Percentiles rank a stretch among this genome's conserved stretches.
Evolutionary conservation across 108 stramenopile genomes (phyloP).

Genomic region (Skeletonema menzelii): DNA sequence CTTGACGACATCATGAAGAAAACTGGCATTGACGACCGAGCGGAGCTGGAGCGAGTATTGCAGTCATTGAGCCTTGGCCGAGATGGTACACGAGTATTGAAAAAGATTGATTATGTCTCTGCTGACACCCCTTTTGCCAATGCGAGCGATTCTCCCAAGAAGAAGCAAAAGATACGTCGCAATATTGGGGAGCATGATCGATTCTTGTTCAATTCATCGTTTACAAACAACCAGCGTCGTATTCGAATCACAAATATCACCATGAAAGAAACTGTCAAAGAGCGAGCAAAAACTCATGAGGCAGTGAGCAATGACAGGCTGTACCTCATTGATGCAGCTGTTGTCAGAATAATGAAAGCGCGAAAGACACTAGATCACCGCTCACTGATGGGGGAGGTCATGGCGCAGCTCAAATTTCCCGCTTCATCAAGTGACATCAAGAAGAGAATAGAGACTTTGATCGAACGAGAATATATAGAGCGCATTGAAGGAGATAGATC

Average conservation of each 20-base stretch:
- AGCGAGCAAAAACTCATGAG: constrained; percentile 91
- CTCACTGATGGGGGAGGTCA: constrained; percentile 86
- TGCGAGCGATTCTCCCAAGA: constrained; percentile 37
- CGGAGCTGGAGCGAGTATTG: constrained; percentile 86
- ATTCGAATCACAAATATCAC: constrained; percentile 96
- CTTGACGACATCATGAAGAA: constrained; percentile 69
- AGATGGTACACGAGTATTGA: constrained; percentile 76
- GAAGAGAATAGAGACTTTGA: constrained; percentile 95
- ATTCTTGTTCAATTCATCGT: constrained; percentile 81
- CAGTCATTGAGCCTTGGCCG: constrained; percentile 87
- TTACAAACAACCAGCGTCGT: constrained; percentile 83
- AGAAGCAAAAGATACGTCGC: constrained; percentile 64
- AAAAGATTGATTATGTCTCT: constrained; percentile 57
- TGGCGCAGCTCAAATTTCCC: constrained; percentile 93
- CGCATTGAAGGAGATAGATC: constrained; percentile 86
- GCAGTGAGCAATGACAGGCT: constrained; percentile 90
- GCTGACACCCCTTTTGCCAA: constrained; percentile 2
- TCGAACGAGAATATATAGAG: constrained; percentile 98
- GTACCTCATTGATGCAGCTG: constrained; percentile 95
- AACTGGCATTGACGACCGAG: constrained; percentile 87
- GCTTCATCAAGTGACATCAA: constrained; percentile 88
- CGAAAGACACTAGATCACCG: constrained; percentile 93
- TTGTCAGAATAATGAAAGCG: constrained; percentile 99
- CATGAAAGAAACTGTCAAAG: constrained; percentile 92
- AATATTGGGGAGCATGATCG: constrained; percentile 77